Evolutionary conservation across 2,329 filamentous ascomycete species (phyloP), one percentile per base, ranked within the genome.

Genomic region (Fusarium siculi): DNA sequence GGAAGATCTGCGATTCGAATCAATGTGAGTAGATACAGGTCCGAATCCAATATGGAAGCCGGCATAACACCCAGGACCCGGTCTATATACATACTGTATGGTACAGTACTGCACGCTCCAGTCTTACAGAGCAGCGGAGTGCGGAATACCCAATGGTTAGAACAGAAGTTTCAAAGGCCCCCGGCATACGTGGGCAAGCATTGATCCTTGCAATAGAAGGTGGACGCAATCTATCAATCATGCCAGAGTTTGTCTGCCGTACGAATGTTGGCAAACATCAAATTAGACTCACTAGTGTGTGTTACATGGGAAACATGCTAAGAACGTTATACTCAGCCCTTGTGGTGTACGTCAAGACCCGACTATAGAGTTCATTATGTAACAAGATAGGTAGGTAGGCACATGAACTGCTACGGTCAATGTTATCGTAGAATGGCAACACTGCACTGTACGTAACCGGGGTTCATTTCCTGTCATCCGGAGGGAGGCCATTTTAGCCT

Each of bases 1-100:
- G 47, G 28, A 57, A 46, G 69, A 68, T 75, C 66, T 75, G 50
- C 72, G 70, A 73, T 68, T 57, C 54, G 58, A 30, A 55, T 58
- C 44, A 66, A 71, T 66, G 44, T 28, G 52, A 53, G 47, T 59
- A 62, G 30, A 66, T 49, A 59, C 50, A 44, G 54, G 32, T 23
- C 46, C 42, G 63, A 23, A 52, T 55, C 54, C 34, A 68, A 40
- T 47, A 57, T 42, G 30, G n/a, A 43, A 47, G 57, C 25, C 52
- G 62, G 39, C 50, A 74, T 71, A 74, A 62, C 47, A 60, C 36
- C 66, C 61, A 74, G 72, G 63, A 53, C 55, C 58, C 61, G 63
- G 47, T 44, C 55, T 73, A 68, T 68, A 71, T 65, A 61, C 44
- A 67, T 67, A 67, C 39, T 58, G 43, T 70, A 54, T 37, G 50